Evolutionary conservation across 1,139 yeast genomes (phyloP).

Genomic region (Debaryomyces sp.): DNA sequence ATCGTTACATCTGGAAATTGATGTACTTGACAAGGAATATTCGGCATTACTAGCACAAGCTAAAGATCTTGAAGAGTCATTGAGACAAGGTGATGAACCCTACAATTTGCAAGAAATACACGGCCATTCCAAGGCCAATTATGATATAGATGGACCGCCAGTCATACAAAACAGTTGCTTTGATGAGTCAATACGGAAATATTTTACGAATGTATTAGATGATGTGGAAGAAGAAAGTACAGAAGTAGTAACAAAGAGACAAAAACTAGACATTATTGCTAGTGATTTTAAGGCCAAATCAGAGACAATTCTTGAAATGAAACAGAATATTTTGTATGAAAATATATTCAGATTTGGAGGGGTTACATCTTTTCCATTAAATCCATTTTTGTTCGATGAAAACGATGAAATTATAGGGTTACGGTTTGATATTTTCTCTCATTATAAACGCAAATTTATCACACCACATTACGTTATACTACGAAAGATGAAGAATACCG

Average conservation of each 20-base stretch:
- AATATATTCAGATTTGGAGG: constrained; percentile 43
- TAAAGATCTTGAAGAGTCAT: constrained; percentile 4
- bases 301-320: constrained; percentile 22
- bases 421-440: constrained; percentile 38
- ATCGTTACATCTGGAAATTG: constrained; percentile 18
- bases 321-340: constrained; percentile 39
- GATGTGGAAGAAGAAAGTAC: neutral
- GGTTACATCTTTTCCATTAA: constrained; percentile 45
- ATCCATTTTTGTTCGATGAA: constrained; percentile 25
- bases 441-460: constrained; percentile 19
- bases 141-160: constrained; percentile 11
- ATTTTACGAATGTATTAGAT: constrained; percentile 17
- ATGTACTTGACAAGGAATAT: constrained; percentile 15
- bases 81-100: constrained; percentile 9
- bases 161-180: constrained; percentile 31
- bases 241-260: neutral
- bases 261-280: neutral
- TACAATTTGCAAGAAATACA: constrained; percentile 9
- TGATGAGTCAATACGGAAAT: constrained; percentile 31
- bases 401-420: constrained; percentile 35
- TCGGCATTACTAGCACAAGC: constrained; percentile 3
- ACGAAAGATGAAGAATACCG: constrained; percentile 17
- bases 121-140: neutral
- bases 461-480: constrained; percentile 45
- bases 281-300: constrained; percentile 7